These are phyloP conservation scores for Candida namnaoensis DNA, from an alignment of 805 yeast species.

Conservation along the genomic window DNA sequence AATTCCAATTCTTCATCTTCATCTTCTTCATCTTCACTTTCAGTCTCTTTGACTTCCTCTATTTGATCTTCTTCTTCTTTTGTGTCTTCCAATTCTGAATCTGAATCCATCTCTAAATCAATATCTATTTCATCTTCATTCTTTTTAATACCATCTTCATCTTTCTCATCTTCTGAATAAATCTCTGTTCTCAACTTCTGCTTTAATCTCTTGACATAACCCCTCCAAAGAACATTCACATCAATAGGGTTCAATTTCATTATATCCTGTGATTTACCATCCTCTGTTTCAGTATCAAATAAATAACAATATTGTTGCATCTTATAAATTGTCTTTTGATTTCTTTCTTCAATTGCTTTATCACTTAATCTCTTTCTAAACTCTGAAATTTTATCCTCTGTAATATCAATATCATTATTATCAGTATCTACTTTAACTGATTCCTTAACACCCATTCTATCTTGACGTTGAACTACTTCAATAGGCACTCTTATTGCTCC, in stretches of 20 bases:
- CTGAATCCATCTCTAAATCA: conserved; percentile 2
- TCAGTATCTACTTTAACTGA: conserved; percentile 7
- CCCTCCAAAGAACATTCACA: conserved; percentile 34
- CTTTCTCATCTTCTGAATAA: conserved; percentile 4
- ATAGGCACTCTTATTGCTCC: conserved; percentile 25
- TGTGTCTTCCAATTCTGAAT: background rate
- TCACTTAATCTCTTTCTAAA: conserved; percentile 13
- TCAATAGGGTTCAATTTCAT: conserved; percentile 18
- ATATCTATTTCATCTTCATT: conserved; percentile 1
- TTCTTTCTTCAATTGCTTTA: conserved; percentile 5
- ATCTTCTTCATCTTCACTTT: conserved; percentile 1
- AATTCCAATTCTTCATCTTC: conserved; percentile 23
- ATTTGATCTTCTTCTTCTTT: conserved; percentile 1
- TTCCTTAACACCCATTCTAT: conserved; percentile 14
- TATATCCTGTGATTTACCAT: conserved; percentile 5
- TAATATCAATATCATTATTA: conserved; percentile 1
- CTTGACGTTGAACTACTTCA: conserved; percentile 7
- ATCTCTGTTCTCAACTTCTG: background rate
- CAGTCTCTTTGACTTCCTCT: conserved; percentile 2
- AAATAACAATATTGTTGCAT: conserved; percentile 35
- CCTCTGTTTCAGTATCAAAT: conserved; percentile 28
- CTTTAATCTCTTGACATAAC: conserved; percentile 16
- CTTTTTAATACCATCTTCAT: background rate
- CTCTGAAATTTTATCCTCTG: conserved; percentile 7
- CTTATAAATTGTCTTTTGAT: conserved; percentile 12